Conservation (phyloP, 2,329 filamentous ascomycete genomes). For the Calonectria honghensis region DNA sequence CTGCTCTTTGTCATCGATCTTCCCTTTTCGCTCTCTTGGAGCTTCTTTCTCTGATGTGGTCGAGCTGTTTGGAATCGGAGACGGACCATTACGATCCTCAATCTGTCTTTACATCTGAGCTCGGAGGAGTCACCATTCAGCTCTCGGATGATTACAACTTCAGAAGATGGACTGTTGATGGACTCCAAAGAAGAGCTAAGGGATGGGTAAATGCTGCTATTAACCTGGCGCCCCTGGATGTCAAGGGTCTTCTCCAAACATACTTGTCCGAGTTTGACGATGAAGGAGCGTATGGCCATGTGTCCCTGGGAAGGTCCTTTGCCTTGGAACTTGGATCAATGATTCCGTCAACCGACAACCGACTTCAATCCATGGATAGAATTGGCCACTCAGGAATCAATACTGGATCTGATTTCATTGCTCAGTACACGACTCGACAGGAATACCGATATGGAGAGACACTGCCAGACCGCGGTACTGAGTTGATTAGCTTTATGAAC, state of each 20-base stretch:
- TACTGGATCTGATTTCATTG: slow-evolving; percentile 95
- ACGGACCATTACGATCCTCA: slow-evolving; percentile 94
- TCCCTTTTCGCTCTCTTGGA: slow-evolving; percentile 96
- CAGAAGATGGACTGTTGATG: slow-evolving; percentile 85
- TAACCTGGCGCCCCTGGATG: slow-evolving; percentile 90
- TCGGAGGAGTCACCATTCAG: slow-evolving; percentile 87
- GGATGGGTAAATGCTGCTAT: slow-evolving; percentile 88
- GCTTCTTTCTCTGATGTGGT: slow-evolving; percentile 95
- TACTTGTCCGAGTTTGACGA: slow-evolving; percentile 97
- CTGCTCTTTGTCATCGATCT: slow-evolving; percentile 90
- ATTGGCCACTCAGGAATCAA: slow-evolving; percentile 86
- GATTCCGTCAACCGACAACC: slow-evolving; percentile 90
- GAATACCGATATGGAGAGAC: slow-evolving; percentile 93
- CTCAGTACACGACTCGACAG: slow-evolving; percentile 97
- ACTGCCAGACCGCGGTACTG: slow-evolving; percentile 79
- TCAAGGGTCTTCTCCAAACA: slow-evolving; percentile 96
- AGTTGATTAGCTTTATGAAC: slow-evolving; percentile 78
- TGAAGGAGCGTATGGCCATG: slow-evolving; percentile 91
- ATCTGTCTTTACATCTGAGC: slow-evolving; percentile 84
- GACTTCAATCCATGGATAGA: slow-evolving; percentile 86
- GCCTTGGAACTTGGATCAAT: slow-evolving; percentile 93
- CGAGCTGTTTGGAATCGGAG: slow-evolving; percentile 93
- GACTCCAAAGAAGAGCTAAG: slow-evolving; percentile 84
- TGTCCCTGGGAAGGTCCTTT: slow-evolving; percentile 94
- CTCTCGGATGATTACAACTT: slow-evolving; percentile 95